A percentile compares a stretch with the other conserved stretches of the same genome.
Conservation (phyloP, 495 filamentous ascomycete genomes). For the Aspergillus cristatus region DNA sequence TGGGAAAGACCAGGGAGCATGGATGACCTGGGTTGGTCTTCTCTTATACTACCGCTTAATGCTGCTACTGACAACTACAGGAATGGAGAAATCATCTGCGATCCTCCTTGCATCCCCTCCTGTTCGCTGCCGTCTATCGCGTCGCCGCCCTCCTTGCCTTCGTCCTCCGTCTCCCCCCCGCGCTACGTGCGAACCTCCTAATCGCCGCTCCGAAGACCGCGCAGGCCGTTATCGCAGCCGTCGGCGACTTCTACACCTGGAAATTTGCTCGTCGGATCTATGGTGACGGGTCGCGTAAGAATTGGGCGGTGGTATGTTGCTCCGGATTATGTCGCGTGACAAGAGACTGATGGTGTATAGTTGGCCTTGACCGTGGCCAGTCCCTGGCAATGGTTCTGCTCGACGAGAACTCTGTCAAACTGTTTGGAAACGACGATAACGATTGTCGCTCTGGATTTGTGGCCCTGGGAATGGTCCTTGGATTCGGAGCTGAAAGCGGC, state of each 20-base stretch:
- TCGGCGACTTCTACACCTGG: slow-evolving; percentile 85
- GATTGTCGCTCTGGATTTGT: slow-evolving; percentile 64
- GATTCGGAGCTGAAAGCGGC: background rate
- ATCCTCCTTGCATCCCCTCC: slow-evolving; percentile 80
- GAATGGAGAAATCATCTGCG: slow-evolving; percentile 90
- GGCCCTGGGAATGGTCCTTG: slow-evolving; percentile 70
- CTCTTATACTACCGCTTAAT: slow-evolving; percentile 1
- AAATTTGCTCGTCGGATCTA: slow-evolving; percentile 67
- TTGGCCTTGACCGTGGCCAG: slow-evolving; percentile 62
- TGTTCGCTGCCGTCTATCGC: slow-evolving; percentile 75
- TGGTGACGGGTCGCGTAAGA: slow-evolving; percentile 50
- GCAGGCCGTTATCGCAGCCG: slow-evolving; percentile 69
- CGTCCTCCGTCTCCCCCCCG: slow-evolving; percentile 36
- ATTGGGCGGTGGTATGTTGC: slow-evolving; percentile 59
- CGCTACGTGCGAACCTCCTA: slow-evolving; percentile 51
- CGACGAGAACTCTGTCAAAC: slow-evolving; percentile 88
- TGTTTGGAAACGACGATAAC: slow-evolving; percentile 86
- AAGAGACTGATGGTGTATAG: slow-evolving; percentile 14
- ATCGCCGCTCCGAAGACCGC: slow-evolving; percentile 61
- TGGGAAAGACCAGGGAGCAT: slow-evolving; percentile 65
- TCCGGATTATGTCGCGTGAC: too few relatives aligned
- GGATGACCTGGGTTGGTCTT: slow-evolving; percentile 81
- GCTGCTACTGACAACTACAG: slow-evolving; percentile 33
- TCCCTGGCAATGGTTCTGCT: slow-evolving; percentile 97
- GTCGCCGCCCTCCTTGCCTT: slow-evolving; percentile 43